Conservation (phyloP, 768 basidiomycete species). For the Termitomyces sp. region DNA sequence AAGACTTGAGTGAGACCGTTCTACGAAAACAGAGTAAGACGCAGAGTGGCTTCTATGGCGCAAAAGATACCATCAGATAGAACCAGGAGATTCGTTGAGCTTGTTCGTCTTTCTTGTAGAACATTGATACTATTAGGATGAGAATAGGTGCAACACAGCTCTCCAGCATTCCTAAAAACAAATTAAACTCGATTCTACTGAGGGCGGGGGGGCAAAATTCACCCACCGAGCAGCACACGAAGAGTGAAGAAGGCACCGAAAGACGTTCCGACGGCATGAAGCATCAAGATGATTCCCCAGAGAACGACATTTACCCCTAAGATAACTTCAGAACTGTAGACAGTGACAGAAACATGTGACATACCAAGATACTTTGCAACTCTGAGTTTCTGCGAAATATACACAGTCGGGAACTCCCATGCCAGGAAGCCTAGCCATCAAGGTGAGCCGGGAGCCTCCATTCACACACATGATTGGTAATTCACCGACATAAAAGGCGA, state of each 20-base stretch:
- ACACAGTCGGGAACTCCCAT: conserved; percentile 64
- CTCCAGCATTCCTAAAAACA: conserved; percentile 54
- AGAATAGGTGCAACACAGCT: conserved; percentile 59
- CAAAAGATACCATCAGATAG: conserved; percentile 49
- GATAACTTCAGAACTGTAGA: background rate
- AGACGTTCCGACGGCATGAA: conserved; percentile 49
- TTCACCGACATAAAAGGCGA: conserved; percentile 58
- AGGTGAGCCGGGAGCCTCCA: background rate
- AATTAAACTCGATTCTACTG: background rate
- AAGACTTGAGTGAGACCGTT: conserved; percentile 55
- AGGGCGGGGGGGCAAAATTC: background rate
- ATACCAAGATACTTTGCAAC: conserved; percentile 59
- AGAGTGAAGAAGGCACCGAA: conserved; percentile 61
- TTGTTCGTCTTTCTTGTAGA: conserved; percentile 67
- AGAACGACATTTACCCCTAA: conserved; percentile 50
- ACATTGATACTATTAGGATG: conserved; percentile 60
- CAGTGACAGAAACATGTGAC: background rate
- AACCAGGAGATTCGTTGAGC: conserved; percentile 58
- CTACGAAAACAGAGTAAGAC: conserved; percentile 20
- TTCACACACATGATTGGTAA: too few species aligned
- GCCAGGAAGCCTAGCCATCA: conserved; percentile 42
- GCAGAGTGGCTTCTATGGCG: background rate
- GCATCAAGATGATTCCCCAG: conserved; percentile 56
- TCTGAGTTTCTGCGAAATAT: conserved; percentile 55
- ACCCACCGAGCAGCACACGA: conserved; percentile 51